Percentiles rank a stretch among this genome's conserved stretches.
Evolutionary conservation across 352 stramenopile species (phyloP).

Genomic region (Globisporangium splendens): DNA sequence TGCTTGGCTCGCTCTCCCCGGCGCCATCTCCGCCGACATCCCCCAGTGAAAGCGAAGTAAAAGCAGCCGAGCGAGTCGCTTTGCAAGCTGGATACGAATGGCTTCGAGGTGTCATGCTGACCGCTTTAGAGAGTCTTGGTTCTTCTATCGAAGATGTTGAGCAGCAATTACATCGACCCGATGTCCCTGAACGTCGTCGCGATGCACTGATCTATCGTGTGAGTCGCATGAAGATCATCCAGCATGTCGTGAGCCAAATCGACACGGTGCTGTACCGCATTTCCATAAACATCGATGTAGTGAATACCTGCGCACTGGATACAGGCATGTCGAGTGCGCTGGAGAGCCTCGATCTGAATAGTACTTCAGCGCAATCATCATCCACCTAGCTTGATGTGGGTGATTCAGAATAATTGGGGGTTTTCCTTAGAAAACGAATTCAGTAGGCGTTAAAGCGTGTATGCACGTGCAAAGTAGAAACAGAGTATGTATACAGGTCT

Average conservation of each 20-base stretch:
- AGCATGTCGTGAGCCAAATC: conserved; percentile 31
- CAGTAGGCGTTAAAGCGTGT: background rate
- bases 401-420: too few species aligned
- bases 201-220: conserved; percentile 45
- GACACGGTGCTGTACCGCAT: conserved; percentile 25
- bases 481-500: too few species aligned
- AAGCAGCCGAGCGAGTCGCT: conserved; percentile 2
- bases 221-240: conserved; percentile 41
- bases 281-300: background rate
- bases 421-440: too few species aligned
- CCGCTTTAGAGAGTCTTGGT: conserved; percentile 18
- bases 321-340: background rate
- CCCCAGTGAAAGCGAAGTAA: background rate
- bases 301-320: background rate
- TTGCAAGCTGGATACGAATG: conserved; percentile 7
- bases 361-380: background rate
- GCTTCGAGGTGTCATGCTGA: conserved; percentile 14
- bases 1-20: background rate
- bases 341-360: background rate
- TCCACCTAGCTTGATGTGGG: background rate
- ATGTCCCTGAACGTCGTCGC: conserved; percentile 21
- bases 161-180: conserved; percentile 15
- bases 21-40: background rate
- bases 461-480: too few species aligned
- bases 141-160: conserved; percentile 23